These are phyloP conservation scores for Basipetospora chlamydospora DNA, from an alignment of 2,329 filamentous ascomycete species.

Conservation along the genomic window DNA sequence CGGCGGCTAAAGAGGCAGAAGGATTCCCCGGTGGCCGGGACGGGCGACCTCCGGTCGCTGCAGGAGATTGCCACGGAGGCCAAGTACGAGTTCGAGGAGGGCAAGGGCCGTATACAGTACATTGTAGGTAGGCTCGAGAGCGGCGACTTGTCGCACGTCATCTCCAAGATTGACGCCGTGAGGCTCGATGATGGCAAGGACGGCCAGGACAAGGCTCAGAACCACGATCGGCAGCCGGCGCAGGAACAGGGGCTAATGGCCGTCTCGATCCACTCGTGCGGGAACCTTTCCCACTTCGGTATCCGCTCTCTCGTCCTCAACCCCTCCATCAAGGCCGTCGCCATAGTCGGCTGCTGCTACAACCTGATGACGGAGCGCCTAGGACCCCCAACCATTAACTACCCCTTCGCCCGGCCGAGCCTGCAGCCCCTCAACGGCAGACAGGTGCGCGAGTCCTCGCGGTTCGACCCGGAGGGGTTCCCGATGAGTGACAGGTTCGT, in stretches of 20 bases:
- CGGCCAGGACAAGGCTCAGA: conserved; percentile 8
- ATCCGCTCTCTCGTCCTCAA: conserved; percentile 78
- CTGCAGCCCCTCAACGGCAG: conserved; percentile 54
- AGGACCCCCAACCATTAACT: conserved; percentile 74
- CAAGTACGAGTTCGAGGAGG: conserved; percentile 41
- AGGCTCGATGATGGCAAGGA: conserved; percentile 7
- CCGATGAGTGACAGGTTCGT: conserved; percentile 69
- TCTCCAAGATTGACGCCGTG: conserved; percentile 39
- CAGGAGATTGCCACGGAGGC: conserved; percentile 28
- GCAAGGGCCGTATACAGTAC: conserved; percentile 61
- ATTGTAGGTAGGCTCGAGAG: conserved; percentile 60
- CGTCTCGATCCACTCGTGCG: conserved; percentile 91
- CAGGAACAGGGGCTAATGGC: conserved; percentile 53
- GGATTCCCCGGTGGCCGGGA: conserved; percentile 15
- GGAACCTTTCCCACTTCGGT: conserved; percentile 91
- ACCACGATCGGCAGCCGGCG: conserved; percentile 9
- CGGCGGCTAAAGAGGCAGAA: conserved; percentile 7
- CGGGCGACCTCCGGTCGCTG: conserved; percentile 29
- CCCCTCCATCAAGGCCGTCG: conserved; percentile 71
- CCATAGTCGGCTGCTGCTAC: conserved; percentile 96
- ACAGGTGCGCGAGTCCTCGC: conserved; percentile 50
- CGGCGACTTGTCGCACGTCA: conserved; percentile 54
- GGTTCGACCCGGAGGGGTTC: conserved; percentile 81
- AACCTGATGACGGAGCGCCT: conserved; percentile 87
- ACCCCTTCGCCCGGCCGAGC: conserved; percentile 58